phyloP scores from a whole-genome alignment of 768 basidiomycete genomes.

The Paxillus rubicundulus region DNA sequence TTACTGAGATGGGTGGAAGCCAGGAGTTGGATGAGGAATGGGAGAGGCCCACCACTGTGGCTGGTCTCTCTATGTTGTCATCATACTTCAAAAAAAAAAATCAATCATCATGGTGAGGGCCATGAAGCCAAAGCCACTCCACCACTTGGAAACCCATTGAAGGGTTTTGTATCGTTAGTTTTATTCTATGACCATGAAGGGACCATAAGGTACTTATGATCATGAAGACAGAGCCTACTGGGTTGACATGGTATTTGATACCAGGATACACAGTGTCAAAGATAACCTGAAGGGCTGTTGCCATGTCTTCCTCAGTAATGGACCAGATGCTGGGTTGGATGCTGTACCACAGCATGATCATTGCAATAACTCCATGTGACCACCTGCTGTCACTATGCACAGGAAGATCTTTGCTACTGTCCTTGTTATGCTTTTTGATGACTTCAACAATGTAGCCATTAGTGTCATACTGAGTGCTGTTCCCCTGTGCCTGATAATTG shows the following conservation, averaged over 20 bases:
- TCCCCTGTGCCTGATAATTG: too few relatives aligned
- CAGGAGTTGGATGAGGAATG: slow-evolving; percentile 4
- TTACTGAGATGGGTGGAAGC: slow-evolving; percentile 1
- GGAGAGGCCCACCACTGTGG: not conserved
- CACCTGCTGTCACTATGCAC: not conserved
- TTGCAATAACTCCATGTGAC: not conserved
- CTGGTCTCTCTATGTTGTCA: not conserved
- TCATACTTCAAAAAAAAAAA: not conserved
- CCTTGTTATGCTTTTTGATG: not conserved
- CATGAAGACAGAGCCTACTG: not conserved
- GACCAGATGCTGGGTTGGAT: not conserved
- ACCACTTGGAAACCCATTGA: slow-evolving; percentile 4
- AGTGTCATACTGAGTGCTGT: too few relatives aligned
- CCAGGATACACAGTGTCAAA: slow-evolving; percentile 1
- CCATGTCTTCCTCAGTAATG: not conserved
- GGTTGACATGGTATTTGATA: not conserved
- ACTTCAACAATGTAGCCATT: not conserved
- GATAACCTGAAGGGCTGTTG: not conserved
- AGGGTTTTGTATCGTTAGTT: not conserved
- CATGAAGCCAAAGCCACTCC: slow-evolving; percentile 1
- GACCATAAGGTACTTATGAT: not conserved
- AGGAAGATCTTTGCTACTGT: not conserved
- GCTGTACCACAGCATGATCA: not conserved
- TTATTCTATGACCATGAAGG: not conserved
- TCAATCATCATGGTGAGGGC: slow-evolving; percentile 1